Evolutionary conservation across 108 stramenopile genomes (phyloP).

Genomic region (Skeletonema costatum): DNA sequence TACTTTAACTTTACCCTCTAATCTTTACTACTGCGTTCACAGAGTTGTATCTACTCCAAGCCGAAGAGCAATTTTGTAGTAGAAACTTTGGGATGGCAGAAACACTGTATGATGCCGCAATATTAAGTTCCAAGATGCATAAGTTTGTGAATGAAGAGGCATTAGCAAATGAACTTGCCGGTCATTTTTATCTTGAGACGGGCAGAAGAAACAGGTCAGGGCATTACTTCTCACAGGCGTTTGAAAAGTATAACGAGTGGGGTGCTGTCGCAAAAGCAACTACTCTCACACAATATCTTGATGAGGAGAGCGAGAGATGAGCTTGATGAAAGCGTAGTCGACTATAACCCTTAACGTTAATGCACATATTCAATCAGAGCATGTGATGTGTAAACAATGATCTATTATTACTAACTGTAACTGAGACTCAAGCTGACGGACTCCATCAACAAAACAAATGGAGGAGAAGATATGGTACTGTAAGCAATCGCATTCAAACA

Average conservation of each 20-base stretch:
- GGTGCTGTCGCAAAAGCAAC: constrained; percentile 14
- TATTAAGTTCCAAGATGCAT: no score
- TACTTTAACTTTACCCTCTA: not conserved
- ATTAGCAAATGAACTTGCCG: constrained; percentile 13
- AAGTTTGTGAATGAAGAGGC: constrained; percentile 20
- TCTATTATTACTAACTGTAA: no score
- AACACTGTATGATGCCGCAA: constrained; percentile 9
- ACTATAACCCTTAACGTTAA: no score
- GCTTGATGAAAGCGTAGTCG: no score
- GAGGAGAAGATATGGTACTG: no score
- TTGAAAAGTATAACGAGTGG: constrained; percentile 16
- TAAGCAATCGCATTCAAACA: no score
- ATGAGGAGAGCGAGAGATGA: no score
- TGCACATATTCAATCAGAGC: no score
- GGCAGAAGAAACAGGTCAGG: not conserved
- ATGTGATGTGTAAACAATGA: no score
- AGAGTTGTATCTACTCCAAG: not conserved
- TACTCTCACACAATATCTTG: no score
- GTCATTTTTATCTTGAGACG: constrained; percentile 12
- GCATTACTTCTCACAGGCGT: not conserved
- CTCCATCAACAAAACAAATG: no score
- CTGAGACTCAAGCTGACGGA: no score
- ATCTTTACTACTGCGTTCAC: not conserved
- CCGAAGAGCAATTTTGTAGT: not conserved
- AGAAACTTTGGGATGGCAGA: not conserved